These are phyloP conservation scores for Euphorbia peplus DNA, from an alignment of 345 rosid genomes.

Conservation along the genomic window DNA sequence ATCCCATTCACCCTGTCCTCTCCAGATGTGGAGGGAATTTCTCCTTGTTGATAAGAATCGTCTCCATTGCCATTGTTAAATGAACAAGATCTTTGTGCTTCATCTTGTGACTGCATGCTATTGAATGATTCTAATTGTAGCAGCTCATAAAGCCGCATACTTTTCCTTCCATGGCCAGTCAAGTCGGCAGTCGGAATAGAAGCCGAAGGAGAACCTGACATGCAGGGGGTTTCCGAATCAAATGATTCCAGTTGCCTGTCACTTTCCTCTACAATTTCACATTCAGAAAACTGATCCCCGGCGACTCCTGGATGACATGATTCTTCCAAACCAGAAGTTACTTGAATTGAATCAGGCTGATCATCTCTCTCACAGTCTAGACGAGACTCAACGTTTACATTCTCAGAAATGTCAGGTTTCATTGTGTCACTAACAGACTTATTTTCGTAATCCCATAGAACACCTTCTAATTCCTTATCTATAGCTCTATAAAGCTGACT, in stretches of 20 bases:
- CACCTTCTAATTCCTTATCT: constrained; percentile 87
- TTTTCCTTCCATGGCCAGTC: constrained; percentile 58
- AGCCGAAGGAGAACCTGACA: constrained; percentile 28
- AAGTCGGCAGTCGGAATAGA: constrained; percentile 41
- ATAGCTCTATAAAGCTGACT: constrained; percentile 77
- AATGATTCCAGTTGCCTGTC: constrained; percentile 29
- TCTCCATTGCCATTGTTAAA: constrained; percentile 33
- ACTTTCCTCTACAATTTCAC: constrained; percentile 49
- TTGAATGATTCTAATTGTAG: constrained; percentile 70
- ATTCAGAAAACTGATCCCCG: constrained; percentile 34
- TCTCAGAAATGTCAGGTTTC: constrained; percentile 28
- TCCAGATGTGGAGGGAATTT: constrained; percentile 79
- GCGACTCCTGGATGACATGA: constrained; percentile 33
- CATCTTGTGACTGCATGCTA: constrained; percentile 24
- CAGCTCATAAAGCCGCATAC: constrained; percentile 81
- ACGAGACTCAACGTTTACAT: constrained; percentile 22
- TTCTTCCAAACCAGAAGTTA: constrained; percentile 29
- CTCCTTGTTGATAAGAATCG: constrained; percentile 36
- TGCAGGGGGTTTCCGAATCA: constrained; percentile 22
- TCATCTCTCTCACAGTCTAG: constrained; percentile 27
- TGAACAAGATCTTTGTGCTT: constrained; percentile 25
- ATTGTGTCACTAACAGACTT: constrained; percentile 39
- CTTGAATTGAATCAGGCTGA: constrained; percentile 33
- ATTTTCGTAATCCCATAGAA: constrained; percentile 83
- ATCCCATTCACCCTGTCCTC: constrained; percentile 47